phyloP scores from a whole-genome alignment of 2,329 filamentous ascomycete genomes.

The Aureobasidium sp. region DNA sequence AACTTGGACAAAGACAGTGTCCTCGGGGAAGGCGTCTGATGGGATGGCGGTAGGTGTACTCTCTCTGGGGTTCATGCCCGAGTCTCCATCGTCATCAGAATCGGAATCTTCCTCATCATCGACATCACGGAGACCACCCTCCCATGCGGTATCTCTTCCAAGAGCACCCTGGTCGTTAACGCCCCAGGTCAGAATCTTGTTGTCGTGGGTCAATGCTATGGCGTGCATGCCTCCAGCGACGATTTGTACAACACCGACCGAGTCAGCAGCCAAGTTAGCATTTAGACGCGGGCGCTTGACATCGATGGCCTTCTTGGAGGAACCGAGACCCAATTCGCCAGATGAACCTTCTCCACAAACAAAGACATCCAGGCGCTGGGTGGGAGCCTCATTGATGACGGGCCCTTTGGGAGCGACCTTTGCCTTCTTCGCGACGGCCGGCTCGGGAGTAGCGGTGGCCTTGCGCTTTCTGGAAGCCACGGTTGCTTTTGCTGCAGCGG shows the following conservation, averaged over 20 bases:
- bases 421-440: constrained; percentile 21
- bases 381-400: constrained; percentile 58
- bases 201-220: constrained; percentile 68
- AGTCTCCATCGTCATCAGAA: constrained; percentile 51
- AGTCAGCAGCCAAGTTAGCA: constrained; percentile 47
- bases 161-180: constrained; percentile 81
- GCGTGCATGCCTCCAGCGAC: constrained; percentile 78
- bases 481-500: constrained; percentile 16
- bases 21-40: constrained; percentile 50
- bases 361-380: constrained; percentile 61
- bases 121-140: constrained; percentile 53
- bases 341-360: constrained; percentile 73
- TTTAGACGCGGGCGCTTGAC: constrained; percentile 70
- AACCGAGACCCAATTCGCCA: constrained; percentile 75
- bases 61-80: constrained; percentile 64
- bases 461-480: constrained; percentile 19
- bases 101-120: constrained; percentile 51
- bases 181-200: constrained; percentile 78
- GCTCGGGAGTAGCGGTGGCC: constrained; percentile 20
- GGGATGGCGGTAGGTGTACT: constrained; percentile 57
- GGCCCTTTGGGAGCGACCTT: constrained; percentile 21
- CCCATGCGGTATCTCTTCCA: constrained; percentile 64
- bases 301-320: constrained; percentile 58
- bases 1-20: constrained; percentile 59
- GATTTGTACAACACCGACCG: constrained; percentile 64